Conservation (phyloP, 192 early-diverging fungal species). For the Coemansia sp. region DNA sequence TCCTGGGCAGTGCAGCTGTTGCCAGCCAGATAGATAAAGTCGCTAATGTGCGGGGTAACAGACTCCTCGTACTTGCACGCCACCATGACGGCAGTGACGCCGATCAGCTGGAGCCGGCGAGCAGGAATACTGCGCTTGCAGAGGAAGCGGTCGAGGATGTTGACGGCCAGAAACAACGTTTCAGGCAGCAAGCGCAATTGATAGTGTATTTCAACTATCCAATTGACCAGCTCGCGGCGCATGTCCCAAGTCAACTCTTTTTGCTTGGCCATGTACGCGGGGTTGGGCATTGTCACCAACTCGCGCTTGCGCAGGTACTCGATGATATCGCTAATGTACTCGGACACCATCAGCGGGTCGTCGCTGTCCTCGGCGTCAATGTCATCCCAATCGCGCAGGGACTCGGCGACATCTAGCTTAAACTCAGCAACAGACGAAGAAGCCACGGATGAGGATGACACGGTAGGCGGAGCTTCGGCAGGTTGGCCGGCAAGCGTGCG, state of each 20-base stretch:
- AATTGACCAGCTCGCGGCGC: slow-evolving; percentile 83
- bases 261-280: too few relatives aligned
- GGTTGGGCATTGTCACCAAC: too few relatives aligned
- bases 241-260: too few relatives aligned
- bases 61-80: slow-evolving; percentile 97
- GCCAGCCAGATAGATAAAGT: slow-evolving; percentile 89
- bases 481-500: slow-evolving; percentile 20
- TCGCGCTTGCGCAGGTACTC: too few relatives aligned
- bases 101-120: slow-evolving; percentile 90
- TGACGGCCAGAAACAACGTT: slow-evolving; percentile 91
- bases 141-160: slow-evolving; percentile 95
- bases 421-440: slow-evolving; percentile 3
- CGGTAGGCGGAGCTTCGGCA: slow-evolving; percentile 13
- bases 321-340: slow-evolving; percentile 67
- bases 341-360: slow-evolving; percentile 93
- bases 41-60: slow-evolving; percentile 74
- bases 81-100: slow-evolving; percentile 86
- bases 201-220: slow-evolving; percentile 91
- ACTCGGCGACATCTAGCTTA: too few relatives aligned
- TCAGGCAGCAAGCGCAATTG: slow-evolving; percentile 92
- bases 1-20: slow-evolving; percentile 79
- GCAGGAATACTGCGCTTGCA: slow-evolving; percentile 79
- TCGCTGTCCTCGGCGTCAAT: slow-evolving; percentile 76
- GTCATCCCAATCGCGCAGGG: slow-evolving; percentile 80
- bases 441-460: too few relatives aligned